Percentiles rank a stretch among this genome's conserved stretches.
These are phyloP conservation scores for Friedmanniomyces simplex DNA, from an alignment of 495 filamentous ascomycete genomes.

Conservation along the genomic window DNA sequence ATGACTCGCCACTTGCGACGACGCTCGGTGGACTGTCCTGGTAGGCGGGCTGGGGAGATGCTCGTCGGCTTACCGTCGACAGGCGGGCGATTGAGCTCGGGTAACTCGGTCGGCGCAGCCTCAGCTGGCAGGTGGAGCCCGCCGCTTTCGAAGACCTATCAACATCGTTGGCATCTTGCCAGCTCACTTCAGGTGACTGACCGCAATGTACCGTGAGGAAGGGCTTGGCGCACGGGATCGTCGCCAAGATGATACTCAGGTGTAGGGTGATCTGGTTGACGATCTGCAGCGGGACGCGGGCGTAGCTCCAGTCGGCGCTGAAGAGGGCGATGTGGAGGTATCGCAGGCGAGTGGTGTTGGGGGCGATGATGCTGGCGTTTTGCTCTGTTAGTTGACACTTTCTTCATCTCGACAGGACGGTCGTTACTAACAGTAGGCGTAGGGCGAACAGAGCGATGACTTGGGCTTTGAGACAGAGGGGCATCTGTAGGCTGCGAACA, in stretches of 20 bases:
- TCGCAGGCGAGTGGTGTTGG: neutral
- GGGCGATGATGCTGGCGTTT: conserved; percentile 4
- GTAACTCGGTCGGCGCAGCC: no score
- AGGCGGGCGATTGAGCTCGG: no score
- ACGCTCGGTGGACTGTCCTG: no score
- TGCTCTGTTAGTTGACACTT: neutral
- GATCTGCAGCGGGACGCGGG: conserved; percentile 5
- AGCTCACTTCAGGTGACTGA: no score
- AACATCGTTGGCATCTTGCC: no score
- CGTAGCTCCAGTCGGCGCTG: conserved; percentile 5
- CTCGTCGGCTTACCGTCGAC: no score
- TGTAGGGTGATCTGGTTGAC: conserved; percentile 8
- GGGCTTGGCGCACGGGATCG: conserved; percentile 16
- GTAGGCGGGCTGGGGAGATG: no score
- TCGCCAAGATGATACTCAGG: conserved; percentile 14
- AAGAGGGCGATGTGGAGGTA: conserved; percentile 2
- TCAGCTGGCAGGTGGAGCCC: no score
- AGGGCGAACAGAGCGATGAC: conserved; percentile 4
- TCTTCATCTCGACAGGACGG: neutral
- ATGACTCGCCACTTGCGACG: no score
- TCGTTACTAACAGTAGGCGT: conserved; percentile 6
- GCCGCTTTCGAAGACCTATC: neutral
- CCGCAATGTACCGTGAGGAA: no score
- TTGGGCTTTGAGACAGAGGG: neutral
- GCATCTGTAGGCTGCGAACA: conserved; percentile 9